Conservation (phyloP, 345 rosid species). For the Salix viminalis region DNA sequence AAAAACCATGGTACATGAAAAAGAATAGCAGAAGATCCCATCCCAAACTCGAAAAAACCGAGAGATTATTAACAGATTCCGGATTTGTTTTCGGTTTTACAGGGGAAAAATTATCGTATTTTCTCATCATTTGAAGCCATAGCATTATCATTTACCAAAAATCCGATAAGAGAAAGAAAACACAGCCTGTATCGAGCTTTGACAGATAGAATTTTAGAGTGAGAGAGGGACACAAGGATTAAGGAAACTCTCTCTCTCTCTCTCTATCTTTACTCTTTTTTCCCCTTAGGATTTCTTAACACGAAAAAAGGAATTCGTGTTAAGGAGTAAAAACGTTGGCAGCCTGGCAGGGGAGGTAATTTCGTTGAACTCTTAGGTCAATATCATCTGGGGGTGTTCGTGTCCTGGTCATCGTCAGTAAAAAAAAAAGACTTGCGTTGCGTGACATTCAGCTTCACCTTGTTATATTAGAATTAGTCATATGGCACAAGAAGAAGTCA, state of each 20-base stretch:
- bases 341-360: background rate
- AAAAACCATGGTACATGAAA: background rate
- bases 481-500: slow-evolving; percentile 19
- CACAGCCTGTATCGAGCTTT: no score
- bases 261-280: background rate
- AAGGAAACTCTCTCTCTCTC: background rate
- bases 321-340: background rate
- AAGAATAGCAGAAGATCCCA: background rate
- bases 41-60: background rate
- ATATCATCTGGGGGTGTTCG: background rate
- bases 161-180: background rate
- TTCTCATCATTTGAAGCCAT: background rate
- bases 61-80: background rate
- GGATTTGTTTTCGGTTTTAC: background rate
- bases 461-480: background rate
- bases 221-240: background rate
- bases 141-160: background rate
- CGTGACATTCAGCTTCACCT: background rate
- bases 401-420: background rate
- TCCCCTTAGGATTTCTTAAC: background rate
- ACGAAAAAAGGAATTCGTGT: background rate
- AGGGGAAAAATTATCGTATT: no score
- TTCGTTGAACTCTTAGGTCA: background rate
- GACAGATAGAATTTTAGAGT: background rate
- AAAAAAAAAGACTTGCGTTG: background rate